These are phyloP conservation scores for Flaveria brownii DNA, from an alignment of 129 eudicot species.

Conservation along the genomic window DNA sequence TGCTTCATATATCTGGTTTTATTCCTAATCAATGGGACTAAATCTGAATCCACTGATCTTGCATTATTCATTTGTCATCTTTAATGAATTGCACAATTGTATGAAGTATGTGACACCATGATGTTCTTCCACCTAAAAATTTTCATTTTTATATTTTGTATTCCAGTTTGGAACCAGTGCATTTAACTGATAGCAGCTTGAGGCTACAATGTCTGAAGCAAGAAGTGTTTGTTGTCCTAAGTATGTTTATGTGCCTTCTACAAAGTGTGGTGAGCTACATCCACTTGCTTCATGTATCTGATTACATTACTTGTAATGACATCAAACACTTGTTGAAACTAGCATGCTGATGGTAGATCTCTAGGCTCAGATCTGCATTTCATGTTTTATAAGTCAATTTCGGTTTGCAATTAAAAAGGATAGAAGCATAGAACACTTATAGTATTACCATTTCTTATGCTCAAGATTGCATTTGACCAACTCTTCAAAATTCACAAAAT, in stretches of 20 bases:
- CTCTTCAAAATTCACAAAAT: too few species aligned
- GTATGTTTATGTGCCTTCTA: not conserved
- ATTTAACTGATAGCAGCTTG: not conserved
- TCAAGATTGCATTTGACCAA: too few species aligned
- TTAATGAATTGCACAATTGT: not conserved
- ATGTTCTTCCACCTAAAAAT: too few species aligned
- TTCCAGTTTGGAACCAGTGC: too few species aligned
- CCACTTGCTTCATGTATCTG: too few species aligned
- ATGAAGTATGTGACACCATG: not conserved
- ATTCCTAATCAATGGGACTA: not conserved
- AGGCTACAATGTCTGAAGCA: conserved; percentile 2
- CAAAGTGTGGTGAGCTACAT: not conserved
- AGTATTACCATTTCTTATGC: too few species aligned
- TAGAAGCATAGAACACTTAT: not conserved
- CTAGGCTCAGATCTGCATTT: not conserved
- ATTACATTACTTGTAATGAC: too few species aligned
- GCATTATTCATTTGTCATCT: not conserved
- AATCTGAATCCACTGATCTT: not conserved
- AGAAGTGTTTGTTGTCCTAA: not conserved
- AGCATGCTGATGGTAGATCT: not conserved
- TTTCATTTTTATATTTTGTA: too few species aligned
- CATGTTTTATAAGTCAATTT: not conserved
- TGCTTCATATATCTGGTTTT: not conserved
- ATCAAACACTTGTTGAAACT: too few species aligned
- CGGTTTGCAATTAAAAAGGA: not conserved